These are phyloP conservation scores for Yamadazyma spencermartinsiae DNA, from an alignment of 1,139 yeast species.

Conservation along the genomic window DNA sequence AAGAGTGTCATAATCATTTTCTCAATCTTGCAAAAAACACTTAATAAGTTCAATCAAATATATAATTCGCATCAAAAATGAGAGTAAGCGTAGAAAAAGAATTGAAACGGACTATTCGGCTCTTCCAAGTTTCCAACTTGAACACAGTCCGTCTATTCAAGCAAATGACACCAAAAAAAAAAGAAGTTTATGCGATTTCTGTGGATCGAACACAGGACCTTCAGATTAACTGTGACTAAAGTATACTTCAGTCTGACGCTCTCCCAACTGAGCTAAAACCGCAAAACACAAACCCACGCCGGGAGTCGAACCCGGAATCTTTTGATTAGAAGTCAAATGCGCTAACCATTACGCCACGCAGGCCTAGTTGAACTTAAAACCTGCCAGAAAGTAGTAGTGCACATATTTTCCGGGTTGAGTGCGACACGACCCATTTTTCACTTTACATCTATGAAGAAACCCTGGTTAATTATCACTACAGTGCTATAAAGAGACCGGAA, in stretches of 20 bases:
- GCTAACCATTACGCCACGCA: constrained; percentile 34
- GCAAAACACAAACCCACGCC: constrained; percentile 27
- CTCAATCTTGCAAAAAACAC: constrained; percentile 3
- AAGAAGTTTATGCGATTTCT: constrained; percentile 40
- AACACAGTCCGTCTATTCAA: too few relatives aligned
- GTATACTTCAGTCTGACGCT: constrained; percentile 54
- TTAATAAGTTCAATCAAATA: background rate
- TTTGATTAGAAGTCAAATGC: constrained; percentile 36
- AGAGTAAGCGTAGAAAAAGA: background rate
- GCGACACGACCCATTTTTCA: too few relatives aligned
- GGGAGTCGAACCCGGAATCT: constrained; percentile 38
- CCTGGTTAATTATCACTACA: too few relatives aligned
- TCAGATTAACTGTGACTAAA: constrained; percentile 44
- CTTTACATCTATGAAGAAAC: too few relatives aligned
- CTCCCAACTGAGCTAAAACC: constrained; percentile 56
- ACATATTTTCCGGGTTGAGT: too few relatives aligned
- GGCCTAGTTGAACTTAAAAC: constrained; percentile 13
- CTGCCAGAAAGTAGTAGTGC: too few relatives aligned
- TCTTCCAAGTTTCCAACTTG: too few relatives aligned
- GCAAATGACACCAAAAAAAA: background rate
- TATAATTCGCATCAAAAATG: background rate
- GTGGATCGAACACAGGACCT: constrained; percentile 62
- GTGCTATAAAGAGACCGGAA: too few relatives aligned
- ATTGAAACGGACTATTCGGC: too few relatives aligned
- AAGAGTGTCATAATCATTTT: constrained; percentile 20